A percentile compares a stretch with the other conserved stretches of the same genome.
Evolutionary conservation across 78 protist species (phyloP).

Genomic region (Planoprotostelium fungivorum): DNA sequence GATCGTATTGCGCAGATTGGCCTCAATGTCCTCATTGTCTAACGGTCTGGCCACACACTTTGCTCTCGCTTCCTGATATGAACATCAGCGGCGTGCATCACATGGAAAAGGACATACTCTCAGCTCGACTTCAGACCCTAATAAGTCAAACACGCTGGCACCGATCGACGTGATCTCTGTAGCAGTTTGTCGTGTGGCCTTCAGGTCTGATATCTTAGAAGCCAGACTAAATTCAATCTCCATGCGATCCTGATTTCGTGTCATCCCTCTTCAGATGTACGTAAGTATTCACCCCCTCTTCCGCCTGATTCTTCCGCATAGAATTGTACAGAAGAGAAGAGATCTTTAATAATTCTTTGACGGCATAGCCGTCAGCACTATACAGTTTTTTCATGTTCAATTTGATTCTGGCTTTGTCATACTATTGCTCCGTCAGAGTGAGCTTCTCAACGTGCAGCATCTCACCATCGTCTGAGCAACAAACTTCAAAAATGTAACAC

Average conservation of each 20-base stretch:
- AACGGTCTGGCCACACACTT: not conserved
- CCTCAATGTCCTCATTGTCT: not conserved
- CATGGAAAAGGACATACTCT: not conserved
- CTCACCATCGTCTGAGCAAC: not conserved
- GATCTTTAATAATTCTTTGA: slow-evolving; percentile 61
- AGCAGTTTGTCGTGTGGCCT: not conserved
- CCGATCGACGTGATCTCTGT: not conserved
- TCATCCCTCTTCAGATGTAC: not conserved
- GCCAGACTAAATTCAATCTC: not conserved
- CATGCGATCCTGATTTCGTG: not conserved
- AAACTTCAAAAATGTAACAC: not conserved
- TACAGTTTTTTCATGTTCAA: slow-evolving; percentile 53
- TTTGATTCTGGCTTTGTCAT: slow-evolving; percentile 30
- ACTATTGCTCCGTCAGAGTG: not conserved
- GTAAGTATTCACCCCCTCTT: not conserved
- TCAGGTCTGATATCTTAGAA: not conserved
- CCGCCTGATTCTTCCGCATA: not conserved
- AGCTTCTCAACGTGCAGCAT: not conserved
- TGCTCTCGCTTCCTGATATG: not conserved
- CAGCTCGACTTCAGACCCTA: not conserved
- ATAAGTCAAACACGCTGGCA: not conserved
- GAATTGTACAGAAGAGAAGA: slow-evolving; percentile 23
- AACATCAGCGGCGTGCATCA: not conserved
- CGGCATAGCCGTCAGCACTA: slow-evolving; percentile 69
- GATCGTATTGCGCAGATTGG: not conserved